Evolutionary conservation across 805 yeast genomes (phyloP).

Genomic region (Candida montana): DNA sequence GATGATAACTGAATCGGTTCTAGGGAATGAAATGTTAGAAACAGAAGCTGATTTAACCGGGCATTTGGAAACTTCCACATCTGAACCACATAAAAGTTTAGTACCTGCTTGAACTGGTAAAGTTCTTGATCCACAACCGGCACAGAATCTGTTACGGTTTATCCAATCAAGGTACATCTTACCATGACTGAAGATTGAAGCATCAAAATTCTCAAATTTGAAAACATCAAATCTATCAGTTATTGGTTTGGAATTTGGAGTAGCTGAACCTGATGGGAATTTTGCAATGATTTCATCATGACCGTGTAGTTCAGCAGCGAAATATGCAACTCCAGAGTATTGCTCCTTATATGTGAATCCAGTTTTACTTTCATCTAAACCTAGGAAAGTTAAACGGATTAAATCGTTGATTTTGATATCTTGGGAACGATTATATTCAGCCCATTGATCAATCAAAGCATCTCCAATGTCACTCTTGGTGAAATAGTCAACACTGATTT

Average conservation of each 20-base stretch:
- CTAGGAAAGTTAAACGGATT: constrained; percentile 39
- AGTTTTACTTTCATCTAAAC: constrained; percentile 35
- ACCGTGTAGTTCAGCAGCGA: constrained; percentile 45
- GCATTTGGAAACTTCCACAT: constrained; percentile 17
- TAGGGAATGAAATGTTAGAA: constrained; percentile 81
- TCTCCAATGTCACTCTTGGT: constrained; percentile 14
- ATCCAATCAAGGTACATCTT: constrained; percentile 87
- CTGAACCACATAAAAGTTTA: constrained; percentile 43
- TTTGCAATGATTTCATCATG: constrained; percentile 20
- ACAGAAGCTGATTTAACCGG: constrained; percentile 40
- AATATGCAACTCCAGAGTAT: constrained; percentile 59
- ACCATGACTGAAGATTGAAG: constrained; percentile 73
- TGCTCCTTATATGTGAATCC: constrained; percentile 36
- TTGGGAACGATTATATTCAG: constrained; percentile 5
- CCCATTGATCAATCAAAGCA: constrained; percentile 13
- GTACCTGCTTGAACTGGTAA: constrained; percentile 66
- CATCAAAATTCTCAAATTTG: constrained; percentile 35
- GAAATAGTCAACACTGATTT: constrained; percentile 7
- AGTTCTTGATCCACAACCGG: constrained; percentile 73
- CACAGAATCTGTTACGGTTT: constrained; percentile 67
- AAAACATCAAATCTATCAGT: constrained; percentile 16
- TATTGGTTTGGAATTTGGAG: neutral
- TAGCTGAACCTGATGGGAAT: no score
- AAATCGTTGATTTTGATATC: constrained; percentile 29
- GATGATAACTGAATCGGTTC: constrained; percentile 87